A percentile compares a stretch with the other conserved stretches of the same genome.
Evolutionary conservation across 2,329 filamentous ascomycete genomes (phyloP).

Genomic region (Fusarium begoniae): DNA sequence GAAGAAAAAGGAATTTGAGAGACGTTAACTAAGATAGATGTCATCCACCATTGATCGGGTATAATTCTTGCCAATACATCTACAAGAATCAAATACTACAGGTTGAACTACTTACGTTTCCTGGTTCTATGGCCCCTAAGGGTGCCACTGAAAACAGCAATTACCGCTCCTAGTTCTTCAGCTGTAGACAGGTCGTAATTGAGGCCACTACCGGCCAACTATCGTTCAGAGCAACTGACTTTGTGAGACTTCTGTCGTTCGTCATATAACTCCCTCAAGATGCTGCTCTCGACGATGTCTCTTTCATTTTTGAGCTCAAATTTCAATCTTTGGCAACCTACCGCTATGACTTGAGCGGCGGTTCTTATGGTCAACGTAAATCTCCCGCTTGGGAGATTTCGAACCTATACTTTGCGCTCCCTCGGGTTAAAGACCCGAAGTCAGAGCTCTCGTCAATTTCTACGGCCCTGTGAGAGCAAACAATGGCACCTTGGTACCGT

Average conservation of each 20-base stretch:
- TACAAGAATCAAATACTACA: neutral
- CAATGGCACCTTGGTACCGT: neutral
- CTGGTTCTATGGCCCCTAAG: too few species aligned
- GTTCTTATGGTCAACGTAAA: neutral
- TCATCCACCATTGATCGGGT: neutral
- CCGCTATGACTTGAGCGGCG: neutral
- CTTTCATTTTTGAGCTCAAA: neutral
- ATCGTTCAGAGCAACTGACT: neutral
- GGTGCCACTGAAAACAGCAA: neutral
- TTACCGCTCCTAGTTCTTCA: too few species aligned
- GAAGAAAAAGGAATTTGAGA: neutral
- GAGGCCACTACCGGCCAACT: neutral
- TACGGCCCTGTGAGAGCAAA: neutral
- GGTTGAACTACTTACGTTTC: too few species aligned
- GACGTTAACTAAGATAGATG: neutral
- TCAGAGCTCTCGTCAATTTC: neutral
- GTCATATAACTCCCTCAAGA: neutral
- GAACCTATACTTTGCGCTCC: neutral
- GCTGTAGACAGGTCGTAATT: neutral
- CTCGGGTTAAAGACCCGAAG: neutral
- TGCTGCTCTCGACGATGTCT: neutral
- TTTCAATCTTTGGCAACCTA: neutral
- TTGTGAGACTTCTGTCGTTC: neutral
- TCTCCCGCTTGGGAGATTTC: neutral
- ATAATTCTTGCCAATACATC: neutral